These are phyloP conservation scores for Penicillium sp. DNA, from an alignment of 2,329 filamentous ascomycete species.

Conservation along the genomic window DNA sequence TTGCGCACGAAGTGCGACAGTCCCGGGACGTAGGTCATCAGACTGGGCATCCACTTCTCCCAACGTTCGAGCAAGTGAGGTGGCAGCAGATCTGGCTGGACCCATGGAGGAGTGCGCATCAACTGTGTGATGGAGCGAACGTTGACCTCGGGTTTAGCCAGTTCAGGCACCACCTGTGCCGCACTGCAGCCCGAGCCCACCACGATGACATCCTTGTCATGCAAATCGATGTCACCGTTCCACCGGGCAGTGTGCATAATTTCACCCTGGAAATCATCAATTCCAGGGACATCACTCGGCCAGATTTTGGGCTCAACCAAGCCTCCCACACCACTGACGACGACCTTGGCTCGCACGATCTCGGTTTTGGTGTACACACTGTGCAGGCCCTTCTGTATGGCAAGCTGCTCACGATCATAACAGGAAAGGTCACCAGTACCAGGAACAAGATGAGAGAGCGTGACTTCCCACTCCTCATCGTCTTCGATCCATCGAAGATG, in stretches of 20 bases:
- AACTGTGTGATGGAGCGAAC: constrained; percentile 57
- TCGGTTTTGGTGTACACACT: constrained; percentile 52
- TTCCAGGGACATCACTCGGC: constrained; percentile 50
- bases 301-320: constrained; percentile 53
- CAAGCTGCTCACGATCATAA: constrained; percentile 45
- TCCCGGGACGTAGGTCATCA: constrained; percentile 51
- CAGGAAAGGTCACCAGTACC: constrained; percentile 52
- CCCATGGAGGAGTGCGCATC: constrained; percentile 57
- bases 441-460: constrained; percentile 47
- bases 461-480: constrained; percentile 54
- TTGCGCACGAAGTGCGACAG: constrained; percentile 47
- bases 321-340: constrained; percentile 53
- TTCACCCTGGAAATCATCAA: constrained; percentile 52
- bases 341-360: constrained; percentile 51
- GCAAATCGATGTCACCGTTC: constrained; percentile 51
- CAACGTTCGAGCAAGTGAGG: constrained; percentile 42
- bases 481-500: constrained; percentile 51
- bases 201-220: constrained; percentile 54
- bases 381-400: constrained; percentile 42
- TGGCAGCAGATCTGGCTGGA: constrained; percentile 41
- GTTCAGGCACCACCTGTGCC: constrained; percentile 52
- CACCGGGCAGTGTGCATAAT: constrained; percentile 57
- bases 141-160: constrained; percentile 46
- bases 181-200: constrained; percentile 57
- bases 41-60: constrained; percentile 44